phyloP scores from a whole-genome alignment of 495 filamentous ascomycete genomes.

The Chaetomium cochliodes region DNA sequence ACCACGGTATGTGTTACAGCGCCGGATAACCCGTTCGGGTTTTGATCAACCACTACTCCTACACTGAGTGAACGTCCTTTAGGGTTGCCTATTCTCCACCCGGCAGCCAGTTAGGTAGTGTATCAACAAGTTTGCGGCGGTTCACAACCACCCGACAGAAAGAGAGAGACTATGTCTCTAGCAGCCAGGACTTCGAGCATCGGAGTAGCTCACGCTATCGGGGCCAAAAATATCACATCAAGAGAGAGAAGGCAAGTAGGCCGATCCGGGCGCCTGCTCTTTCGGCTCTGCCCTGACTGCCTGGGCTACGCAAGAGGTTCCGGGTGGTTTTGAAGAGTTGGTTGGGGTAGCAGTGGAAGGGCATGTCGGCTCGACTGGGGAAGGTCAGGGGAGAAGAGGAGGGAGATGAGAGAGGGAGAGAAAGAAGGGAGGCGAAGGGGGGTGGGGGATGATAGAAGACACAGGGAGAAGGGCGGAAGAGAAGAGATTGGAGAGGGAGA shows the following conservation, averaged over 20 bases:
- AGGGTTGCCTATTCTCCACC: neutral
- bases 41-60: conserved; percentile 14
- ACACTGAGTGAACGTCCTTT: neutral
- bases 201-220: no score
- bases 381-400: neutral
- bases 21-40: conserved; percentile 32
- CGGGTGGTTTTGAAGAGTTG: neutral
- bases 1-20: conserved; percentile 14
- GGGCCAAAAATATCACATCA: no score
- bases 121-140: neutral
- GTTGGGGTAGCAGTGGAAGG: neutral
- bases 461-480: neutral
- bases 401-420: neutral
- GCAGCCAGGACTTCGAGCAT: no score
- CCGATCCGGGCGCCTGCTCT: no score
- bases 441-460: no score
- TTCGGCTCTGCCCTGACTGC: neutral
- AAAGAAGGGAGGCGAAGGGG: neutral
- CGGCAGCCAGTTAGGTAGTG: neutral
- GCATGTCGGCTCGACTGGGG: neutral
- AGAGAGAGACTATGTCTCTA: no score
- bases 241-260: no score
- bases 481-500: neutral
- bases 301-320: neutral
- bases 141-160: no score